Evolutionary conservation across 331 rosid genomes (phyloP), one percentile per base, ranked within the genome.

Genomic region (Quercus lobata): DNA sequence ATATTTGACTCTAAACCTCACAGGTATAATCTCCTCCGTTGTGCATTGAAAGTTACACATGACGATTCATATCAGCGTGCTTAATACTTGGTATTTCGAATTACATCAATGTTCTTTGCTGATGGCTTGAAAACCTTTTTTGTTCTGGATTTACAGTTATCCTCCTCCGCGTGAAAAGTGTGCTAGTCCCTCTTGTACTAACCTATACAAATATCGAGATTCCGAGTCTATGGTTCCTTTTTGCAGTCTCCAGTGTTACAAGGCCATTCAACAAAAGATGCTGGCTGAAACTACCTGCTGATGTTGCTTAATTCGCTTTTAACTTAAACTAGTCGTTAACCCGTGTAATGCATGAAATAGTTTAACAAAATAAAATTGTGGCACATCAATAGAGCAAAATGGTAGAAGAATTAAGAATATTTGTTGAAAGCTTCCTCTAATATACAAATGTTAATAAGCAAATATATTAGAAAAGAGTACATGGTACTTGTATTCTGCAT

Each of bases 171-270:
- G 97, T 1, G 94, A 91, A 82, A 88, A 75, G 37, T 93, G 97
- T 52, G 92, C 86, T 0, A 91, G 94, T 73, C 97, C 98, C 9
- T 84, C 85, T 34, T 93, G 98, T 69, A 71, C 71, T 14, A 93
- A 91, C 56, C 88, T 91, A 2, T 91, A 90, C 75, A 93, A 83
- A 83, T 93, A 93, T 77, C 89, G 93, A 80, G 92, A 91, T 84
- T 93, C 94, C 62, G 87, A 90, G 81, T 82, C 88, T 6, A 88
- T 90, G 84, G 90, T 90, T 76, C 94, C 98, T 74, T 97, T 93
- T 71, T 93, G 97, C 83, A 93, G 98, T 85, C 92, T 93, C 24
- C 71, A 84, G 78, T 93, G 97, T 84, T 93, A 93, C 86, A 91
- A 88, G 84, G 89, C 90, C 54, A 81, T 90, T 60, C 86, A 78